Evolutionary conservation across 768 basidiomycete species (phyloP).

Genomic region (Boletus fagicola): DNA sequence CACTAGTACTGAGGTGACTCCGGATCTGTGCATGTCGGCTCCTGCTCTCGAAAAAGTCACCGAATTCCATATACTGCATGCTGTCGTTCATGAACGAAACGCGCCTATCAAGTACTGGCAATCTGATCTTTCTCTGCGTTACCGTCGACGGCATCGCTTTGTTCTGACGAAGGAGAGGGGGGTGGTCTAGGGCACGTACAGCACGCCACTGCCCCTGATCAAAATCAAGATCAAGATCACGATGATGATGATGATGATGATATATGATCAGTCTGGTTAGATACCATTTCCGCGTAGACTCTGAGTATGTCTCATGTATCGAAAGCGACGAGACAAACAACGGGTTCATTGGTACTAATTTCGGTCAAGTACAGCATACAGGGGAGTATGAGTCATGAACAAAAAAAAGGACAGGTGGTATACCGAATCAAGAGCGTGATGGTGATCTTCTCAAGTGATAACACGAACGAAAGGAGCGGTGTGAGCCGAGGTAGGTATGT

Average conservation of each 20-base stretch:
- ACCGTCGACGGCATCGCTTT: too few relatives aligned
- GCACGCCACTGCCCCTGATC: not conserved
- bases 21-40: too few relatives aligned
- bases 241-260: not conserved
- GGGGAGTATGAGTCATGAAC: not conserved
- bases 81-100: too few relatives aligned
- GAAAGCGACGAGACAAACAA: not conserved
- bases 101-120: not conserved
- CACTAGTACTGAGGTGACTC: too few relatives aligned
- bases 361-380: constrained; percentile 7
- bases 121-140: not conserved
- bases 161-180: too few relatives aligned
- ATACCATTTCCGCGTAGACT: not conserved
- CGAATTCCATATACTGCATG: not conserved
- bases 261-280: too few relatives aligned
- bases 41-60: too few relatives aligned
- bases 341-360: not conserved
- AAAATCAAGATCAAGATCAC: not conserved
- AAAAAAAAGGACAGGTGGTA: not conserved
- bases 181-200: not conserved
- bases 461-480: constrained; percentile 7
- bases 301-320: not conserved
- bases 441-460: not conserved
- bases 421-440: constrained; percentile 4
- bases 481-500: constrained; percentile 4